Evolutionary conservation across 2,329 filamentous ascomycete species (phyloP).

Genomic region (Cytospora piceicola): DNA sequence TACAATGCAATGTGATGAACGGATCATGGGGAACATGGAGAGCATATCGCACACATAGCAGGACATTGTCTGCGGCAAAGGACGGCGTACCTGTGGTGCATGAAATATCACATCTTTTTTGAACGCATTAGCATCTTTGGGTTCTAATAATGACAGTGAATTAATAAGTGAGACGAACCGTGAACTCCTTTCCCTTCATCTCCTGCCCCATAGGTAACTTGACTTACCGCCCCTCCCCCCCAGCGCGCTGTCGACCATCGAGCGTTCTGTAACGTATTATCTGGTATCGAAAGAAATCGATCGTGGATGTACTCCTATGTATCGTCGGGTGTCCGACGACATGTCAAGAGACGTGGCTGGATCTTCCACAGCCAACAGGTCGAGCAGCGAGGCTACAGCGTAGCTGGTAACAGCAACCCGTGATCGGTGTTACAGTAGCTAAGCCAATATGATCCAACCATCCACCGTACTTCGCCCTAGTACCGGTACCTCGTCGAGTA

Average conservation of each 20-base stretch:
- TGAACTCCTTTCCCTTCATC: constrained; percentile 24
- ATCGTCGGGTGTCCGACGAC: background rate
- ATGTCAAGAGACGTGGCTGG: background rate
- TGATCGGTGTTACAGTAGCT: background rate
- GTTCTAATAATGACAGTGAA: constrained; percentile 33
- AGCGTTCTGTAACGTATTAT: background rate
- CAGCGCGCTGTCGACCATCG: background rate
- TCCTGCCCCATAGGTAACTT: background rate
- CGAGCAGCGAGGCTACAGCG: background rate
- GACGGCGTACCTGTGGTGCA: constrained; percentile 33
- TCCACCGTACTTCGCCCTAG: constrained; percentile 39
- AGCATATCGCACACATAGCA: constrained; percentile 6
- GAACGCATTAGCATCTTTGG: constrained; percentile 39
- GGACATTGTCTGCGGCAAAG: background rate
- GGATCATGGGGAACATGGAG: constrained; percentile 3
- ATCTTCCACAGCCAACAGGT: background rate
- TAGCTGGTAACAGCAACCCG: background rate
- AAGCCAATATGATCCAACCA: background rate
- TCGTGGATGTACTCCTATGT: background rate
- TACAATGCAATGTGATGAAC: constrained; percentile 5
- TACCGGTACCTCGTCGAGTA: constrained; percentile 71
- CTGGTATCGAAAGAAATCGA: background rate
- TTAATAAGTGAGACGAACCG: constrained; percentile 44
- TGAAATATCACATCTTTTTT: constrained; percentile 27
- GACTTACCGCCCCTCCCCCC: background rate